Base-by-base conservation (phyloP, 2,329 filamentous ascomycete genomes). In the Eutypa lata region DNA sequence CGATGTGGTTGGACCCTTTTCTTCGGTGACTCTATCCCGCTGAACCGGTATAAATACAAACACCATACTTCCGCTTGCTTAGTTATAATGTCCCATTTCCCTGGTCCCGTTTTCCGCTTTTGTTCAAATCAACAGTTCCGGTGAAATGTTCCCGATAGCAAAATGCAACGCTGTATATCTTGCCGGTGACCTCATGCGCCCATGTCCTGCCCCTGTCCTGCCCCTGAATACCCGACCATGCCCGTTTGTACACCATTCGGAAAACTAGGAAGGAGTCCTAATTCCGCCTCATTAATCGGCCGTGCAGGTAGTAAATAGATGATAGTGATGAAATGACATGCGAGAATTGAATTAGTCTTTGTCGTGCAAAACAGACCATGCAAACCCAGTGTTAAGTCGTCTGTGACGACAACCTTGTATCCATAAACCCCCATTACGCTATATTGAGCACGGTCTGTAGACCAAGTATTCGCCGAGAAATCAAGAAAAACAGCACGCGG, bases 331-430 rank as follows among this genome's bases (percentile, higher is more conserved):
- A 56, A 56, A 49, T 16, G 51, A 57, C 50, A 57, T 51, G 49
- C 47, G 47, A 53, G 53, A 58, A 60, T 45, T 19, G 38, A 58
- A 37, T 46, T 51, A 18, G 53, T 40, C 37, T 50, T 45, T 18
- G 21, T 14, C n/a, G 42, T 53, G 54, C 35, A 44, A 42, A 55
- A 48, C 45, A 55, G 53, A 55, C 53, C 56, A 58, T 55, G 51
- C 52, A 51, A 53, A 55, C 24, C 54, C 44, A 37, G 49, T 56
- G 57, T 57, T 57, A 55, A 56, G 56, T 58, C 19, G 47, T 50
- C 10, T 21, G n/a, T n/a, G 7, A 26, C 42, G 22, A 16, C 42
- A 45, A n/a, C 3, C 2, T 13, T 28, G 13, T 24, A 26, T 24
- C 42, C 42, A 45, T 45, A 21, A 26, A 13, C 21, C 42, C 26